Conservation (phyloP, 2,329 filamentous ascomycete species). For the Ophiocordyceps camponoti-saundersi region DNA sequence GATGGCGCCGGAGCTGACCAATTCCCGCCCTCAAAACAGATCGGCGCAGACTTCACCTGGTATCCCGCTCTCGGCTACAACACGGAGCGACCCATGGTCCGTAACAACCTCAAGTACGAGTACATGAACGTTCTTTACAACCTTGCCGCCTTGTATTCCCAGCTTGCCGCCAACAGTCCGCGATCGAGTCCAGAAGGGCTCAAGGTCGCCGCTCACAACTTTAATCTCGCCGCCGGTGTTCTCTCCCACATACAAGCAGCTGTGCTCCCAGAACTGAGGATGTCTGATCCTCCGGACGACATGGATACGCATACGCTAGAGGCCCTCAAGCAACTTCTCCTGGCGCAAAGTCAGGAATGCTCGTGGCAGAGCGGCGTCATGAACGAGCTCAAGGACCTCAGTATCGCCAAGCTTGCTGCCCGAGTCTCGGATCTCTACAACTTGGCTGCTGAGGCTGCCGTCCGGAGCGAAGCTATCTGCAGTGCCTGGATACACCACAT, state of each 20-base stretch:
- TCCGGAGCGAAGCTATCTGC: conserved; percentile 78
- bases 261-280: conserved; percentile 67
- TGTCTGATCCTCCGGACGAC: conserved; percentile 73
- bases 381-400: conserved; percentile 80
- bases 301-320: conserved; percentile 85
- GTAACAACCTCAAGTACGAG: conserved; percentile 61
- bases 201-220: conserved; percentile 78
- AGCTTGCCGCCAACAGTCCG: conserved; percentile 70
- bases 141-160: conserved; percentile 81
- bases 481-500: conserved; percentile 97
- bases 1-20: neutral
- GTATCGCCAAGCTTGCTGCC: conserved; percentile 79
- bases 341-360: conserved; percentile 91
- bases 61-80: conserved; percentile 89
- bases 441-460: conserved; percentile 65
- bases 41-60: conserved; percentile 92
- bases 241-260: conserved; percentile 59
- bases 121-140: conserved; percentile 89
- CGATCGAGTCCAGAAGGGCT: conserved; percentile 65
- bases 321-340: conserved; percentile 63
- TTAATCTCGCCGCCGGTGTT: conserved; percentile 74
- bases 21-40: conserved; percentile 30
- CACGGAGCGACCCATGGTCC: conserved; percentile 50
- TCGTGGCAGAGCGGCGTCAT: conserved; percentile 97
- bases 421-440: conserved; percentile 83